Base-by-base conservation (phyloP, 192 early-diverging fungal genomes). In the Chytriomyces hyalinus region DNA sequence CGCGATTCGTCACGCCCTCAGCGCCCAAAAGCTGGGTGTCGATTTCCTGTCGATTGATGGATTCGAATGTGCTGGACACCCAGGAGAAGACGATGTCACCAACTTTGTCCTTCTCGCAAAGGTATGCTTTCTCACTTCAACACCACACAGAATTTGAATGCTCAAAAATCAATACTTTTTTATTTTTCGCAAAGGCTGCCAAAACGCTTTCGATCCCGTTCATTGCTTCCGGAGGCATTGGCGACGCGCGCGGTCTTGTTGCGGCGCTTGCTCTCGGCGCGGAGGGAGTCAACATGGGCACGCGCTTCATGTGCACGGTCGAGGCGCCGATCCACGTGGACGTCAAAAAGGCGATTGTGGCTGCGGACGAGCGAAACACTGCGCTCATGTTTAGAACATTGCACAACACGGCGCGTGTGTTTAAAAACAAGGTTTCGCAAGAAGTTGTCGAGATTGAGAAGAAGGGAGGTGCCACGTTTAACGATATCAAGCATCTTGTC, bases 21-120 rank as follows among this genome's bases (percentile, higher is more conserved):
- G 73, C 36, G 78, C 84, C 10, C 81, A 82, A 67, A 77, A 79
- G 47, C 75, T 92, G 47, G 90, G 92, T 60, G 91, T 87, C 3
- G 92, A 93, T 74, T 86, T 92, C 70, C 76, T 94, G 69, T 92
- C 91, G 44, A 91, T 94, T 68, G 93, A 94, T 73, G 93, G 93
- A 28, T 94, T 92, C 74, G 93, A 94, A 81, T 94, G 93, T 81
- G 93, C 92, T 68, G 93, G 93, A 61, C 93, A 94, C 74, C 93
- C 93, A 17, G 93, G 93, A 67, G 93, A 94, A 80, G 91, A 94
- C 77, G 93, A 93, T 83, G 84, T 94, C 65, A 84, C 86, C 76
- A 91, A 87, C 59, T 75, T 93, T 67, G 89, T 94, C 46, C 78
- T 94, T 10, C 84, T 94, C 47, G 91, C 92, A 44, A 88, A 90